Evolutionary conservation across 768 basidiomycete species (phyloP).

Genomic region (Sistotremastrum suecicum): DNA sequence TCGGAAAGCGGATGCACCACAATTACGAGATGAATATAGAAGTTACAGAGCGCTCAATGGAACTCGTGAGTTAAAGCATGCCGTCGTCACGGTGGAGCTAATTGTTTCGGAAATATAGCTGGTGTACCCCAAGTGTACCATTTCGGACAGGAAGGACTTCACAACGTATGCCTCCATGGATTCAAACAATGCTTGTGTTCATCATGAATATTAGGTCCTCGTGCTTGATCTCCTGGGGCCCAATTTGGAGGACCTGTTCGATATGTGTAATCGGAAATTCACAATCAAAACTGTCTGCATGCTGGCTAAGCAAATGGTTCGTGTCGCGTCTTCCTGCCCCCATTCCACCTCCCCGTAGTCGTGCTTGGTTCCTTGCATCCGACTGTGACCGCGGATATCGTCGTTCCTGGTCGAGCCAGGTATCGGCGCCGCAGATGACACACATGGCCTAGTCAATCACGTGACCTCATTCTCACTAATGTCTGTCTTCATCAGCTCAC

Average conservation of each 20-base stretch:
- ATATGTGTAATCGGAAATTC: conserved; percentile 98
- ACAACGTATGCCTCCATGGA: conserved; percentile 43
- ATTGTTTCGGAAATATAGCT: conserved; percentile 29
- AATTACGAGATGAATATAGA: conserved; percentile 92
- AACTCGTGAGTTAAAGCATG: conserved; percentile 44
- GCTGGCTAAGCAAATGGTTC: conserved; percentile 98
- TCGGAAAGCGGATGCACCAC: conserved; percentile 95
- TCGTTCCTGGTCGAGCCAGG: not conserved
- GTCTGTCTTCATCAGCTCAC: conserved; percentile 48
- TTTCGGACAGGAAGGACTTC: conserved; percentile 96
- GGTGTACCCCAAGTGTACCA: conserved; percentile 98
- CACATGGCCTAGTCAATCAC: not conserved
- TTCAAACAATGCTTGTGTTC: conserved; percentile 19
- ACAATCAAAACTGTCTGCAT: conserved; percentile 96
- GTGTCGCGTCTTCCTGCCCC: conserved; percentile 13
- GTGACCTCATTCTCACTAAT: conserved; percentile 5
- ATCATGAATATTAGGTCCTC: conserved; percentile 23
- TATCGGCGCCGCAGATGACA: not conserved
- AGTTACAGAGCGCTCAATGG: conserved; percentile 91
- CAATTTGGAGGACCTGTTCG: conserved; percentile 93
- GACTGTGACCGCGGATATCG: not conserved
- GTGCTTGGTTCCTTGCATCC: conserved; percentile 1
- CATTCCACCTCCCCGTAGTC: conserved; percentile 2
- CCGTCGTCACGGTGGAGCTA: too few relatives aligned
- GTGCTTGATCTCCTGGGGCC: conserved; percentile 95